These are phyloP conservation scores for Botrytis pseudocinerea DNA, from an alignment of 2,329 filamentous ascomycete genomes.

Conservation along the genomic window DNA sequence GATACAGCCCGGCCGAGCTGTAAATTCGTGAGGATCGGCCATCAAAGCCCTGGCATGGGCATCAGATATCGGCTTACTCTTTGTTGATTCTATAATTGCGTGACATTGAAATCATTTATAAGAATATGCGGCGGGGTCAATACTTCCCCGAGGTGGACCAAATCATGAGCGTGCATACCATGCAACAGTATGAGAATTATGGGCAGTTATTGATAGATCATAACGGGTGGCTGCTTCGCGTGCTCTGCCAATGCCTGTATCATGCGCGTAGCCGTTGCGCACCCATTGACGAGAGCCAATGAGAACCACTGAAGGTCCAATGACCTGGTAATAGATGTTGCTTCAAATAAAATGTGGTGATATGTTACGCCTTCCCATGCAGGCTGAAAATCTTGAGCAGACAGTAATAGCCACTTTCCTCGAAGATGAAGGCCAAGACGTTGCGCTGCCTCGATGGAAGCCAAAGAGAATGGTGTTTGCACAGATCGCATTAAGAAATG, in stretches of 20 bases:
- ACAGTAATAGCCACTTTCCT: neutral
- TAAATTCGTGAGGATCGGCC: neutral
- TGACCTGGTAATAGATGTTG: conserved; percentile 29
- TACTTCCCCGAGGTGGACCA: conserved; percentile 13
- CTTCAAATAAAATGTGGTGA: conserved; percentile 9
- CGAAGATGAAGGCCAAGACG: conserved; percentile 1
- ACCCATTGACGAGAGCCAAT: conserved; percentile 10
- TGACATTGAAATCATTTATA: conserved; percentile 3
- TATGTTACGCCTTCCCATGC: conserved; percentile 5
- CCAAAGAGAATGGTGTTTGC: neutral
- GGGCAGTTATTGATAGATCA: conserved; percentile 10
- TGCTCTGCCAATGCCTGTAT: conserved; percentile 7
- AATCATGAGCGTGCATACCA: conserved; percentile 12
- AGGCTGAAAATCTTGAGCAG: conserved; percentile 12
- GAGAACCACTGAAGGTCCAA: conserved; percentile 20
- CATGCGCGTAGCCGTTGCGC: neutral
- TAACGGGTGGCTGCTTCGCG: conserved; percentile 19
- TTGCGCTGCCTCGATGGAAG: conserved; percentile 13
- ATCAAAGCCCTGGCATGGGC: neutral
- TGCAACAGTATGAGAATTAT: neutral
- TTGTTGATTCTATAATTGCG: neutral
- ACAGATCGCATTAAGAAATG: conserved; percentile 18
- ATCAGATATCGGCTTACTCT: conserved; percentile 14
- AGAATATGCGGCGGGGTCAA: neutral
- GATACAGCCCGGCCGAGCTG: neutral